Evolutionary conservation across 1,284 basidiomycete species (phyloP).

Genomic region (Tylopilus sp.): DNA sequence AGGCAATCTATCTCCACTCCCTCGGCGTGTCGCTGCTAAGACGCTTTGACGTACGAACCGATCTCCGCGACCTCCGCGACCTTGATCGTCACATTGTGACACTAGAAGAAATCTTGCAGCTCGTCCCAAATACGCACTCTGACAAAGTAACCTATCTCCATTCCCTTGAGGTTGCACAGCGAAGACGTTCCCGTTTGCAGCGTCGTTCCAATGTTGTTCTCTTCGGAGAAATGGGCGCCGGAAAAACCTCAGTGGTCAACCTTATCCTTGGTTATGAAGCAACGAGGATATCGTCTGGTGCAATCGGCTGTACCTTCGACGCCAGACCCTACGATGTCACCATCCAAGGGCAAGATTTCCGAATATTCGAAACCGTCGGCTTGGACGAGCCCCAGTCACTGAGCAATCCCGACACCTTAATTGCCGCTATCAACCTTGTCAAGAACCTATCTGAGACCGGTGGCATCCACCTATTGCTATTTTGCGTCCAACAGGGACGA

Average conservation of each 20-base stretch:
- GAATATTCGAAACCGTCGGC: slow-evolving; percentile 44
- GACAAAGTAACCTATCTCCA: too few relatives aligned
- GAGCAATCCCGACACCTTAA: slow-evolving; percentile 37
- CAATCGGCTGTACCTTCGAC: slow-evolving; percentile 37
- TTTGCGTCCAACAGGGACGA: slow-evolving; percentile 47
- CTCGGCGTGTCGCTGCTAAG: too few relatives aligned
- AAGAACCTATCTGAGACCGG: slow-evolving; percentile 36
- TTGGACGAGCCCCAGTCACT: slow-evolving; percentile 43
- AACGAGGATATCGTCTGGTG: slow-evolving; percentile 34
- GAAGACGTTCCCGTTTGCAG: too few relatives aligned
- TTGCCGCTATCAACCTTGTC: slow-evolving; percentile 41
- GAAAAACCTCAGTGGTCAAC: slow-evolving; percentile 43
- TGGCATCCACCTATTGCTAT: slow-evolving; percentile 49
- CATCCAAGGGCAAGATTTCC: slow-evolving; percentile 33
- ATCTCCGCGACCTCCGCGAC: too few relatives aligned
- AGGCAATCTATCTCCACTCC: too few relatives aligned
- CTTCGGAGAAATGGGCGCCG: slow-evolving; percentile 43
- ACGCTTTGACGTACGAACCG: too few relatives aligned
- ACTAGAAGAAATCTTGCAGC: too few relatives aligned
- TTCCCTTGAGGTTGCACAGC: too few relatives aligned
- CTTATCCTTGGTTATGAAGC: slow-evolving; percentile 32
- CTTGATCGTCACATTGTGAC: too few relatives aligned
- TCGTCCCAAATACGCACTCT: too few relatives aligned
- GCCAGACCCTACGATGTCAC: slow-evolving; percentile 34
- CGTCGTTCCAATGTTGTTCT: slow-evolving; percentile 35